Evolutionary conservation across 129 eudicot genomes (phyloP).

Genomic region (Arctium lappa): DNA sequence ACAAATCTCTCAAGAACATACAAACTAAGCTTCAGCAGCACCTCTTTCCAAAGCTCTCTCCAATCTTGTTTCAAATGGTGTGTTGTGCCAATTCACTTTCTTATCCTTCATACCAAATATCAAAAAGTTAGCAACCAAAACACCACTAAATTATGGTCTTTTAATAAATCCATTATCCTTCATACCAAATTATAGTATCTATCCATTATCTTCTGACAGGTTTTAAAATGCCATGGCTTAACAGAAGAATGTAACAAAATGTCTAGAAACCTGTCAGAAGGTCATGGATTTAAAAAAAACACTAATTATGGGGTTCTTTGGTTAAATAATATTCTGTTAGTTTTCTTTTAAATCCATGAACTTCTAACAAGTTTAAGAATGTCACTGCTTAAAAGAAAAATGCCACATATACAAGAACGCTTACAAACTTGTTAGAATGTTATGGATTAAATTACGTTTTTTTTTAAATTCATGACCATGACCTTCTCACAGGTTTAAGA

Average conservation of each 20-base stretch:
- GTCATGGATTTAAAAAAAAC: background rate
- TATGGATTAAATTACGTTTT: no score
- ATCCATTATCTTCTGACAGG: background rate
- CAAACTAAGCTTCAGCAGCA: constrained; percentile 38
- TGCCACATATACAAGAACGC: background rate
- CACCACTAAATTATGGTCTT: background rate
- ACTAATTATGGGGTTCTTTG: background rate
- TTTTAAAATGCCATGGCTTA: background rate
- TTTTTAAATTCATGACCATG: no score
- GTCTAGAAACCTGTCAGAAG: background rate
- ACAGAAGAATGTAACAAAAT: background rate
- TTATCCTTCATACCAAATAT: constrained; percentile 60
- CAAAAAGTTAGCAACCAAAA: constrained; percentile 16
- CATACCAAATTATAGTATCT: background rate
- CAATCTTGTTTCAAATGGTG: constrained; percentile 79
- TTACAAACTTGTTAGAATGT: background rate
- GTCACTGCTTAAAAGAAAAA: background rate
- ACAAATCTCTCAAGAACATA: constrained; percentile 9
- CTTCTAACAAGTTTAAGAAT: no score
- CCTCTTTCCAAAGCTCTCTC: constrained; percentile 73
- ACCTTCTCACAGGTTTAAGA: background rate
- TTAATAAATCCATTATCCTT: no score
- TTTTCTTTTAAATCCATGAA: no score
- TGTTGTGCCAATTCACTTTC: constrained; percentile 80
- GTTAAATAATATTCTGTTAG: no score